These are phyloP conservation scores for Moricandia arvensis DNA, from an alignment of 345 rosid genomes.

Conservation along the genomic window DNA sequence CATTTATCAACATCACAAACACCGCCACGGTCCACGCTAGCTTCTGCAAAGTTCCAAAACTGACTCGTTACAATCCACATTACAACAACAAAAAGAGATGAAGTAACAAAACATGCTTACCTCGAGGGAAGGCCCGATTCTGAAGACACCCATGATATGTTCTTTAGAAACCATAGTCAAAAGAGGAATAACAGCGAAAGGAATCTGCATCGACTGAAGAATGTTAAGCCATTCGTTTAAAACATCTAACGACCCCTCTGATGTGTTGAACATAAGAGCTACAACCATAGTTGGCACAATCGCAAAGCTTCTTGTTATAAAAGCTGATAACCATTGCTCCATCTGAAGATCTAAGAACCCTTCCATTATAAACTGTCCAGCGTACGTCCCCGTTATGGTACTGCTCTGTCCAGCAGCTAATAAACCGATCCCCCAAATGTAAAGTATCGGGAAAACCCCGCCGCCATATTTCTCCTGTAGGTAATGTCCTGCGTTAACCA, in stretches of 20 bases:
- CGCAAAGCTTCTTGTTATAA: conserved; percentile 83
- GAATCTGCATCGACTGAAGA: conserved; percentile 92
- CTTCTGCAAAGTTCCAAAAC: conserved; percentile 42
- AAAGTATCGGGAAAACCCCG: conserved; percentile 75
- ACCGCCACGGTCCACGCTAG: conserved; percentile 90
- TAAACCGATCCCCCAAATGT: conserved; percentile 91
- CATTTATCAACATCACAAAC: conserved; percentile 75
- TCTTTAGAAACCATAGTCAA: conserved; percentile 82
- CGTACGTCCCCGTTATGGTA: conserved; percentile 92
- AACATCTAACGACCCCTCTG: conserved; percentile 76
- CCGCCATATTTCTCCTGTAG: conserved; percentile 82
- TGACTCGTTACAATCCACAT: conserved; percentile 9
- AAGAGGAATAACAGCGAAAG: conserved; percentile 89
- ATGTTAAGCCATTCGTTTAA: conserved; percentile 93
- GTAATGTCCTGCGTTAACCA: conserved; percentile 84
- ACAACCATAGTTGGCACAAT: conserved; percentile 85
- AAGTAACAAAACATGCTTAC: conserved; percentile 30
- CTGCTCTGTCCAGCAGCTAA: conserved; percentile 97
- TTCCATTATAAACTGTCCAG: conserved; percentile 97
- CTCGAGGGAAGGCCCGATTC: conserved; percentile 68
- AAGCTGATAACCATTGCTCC: conserved; percentile 86
- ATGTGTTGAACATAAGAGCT: conserved; percentile 66
- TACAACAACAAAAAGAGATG: not conserved
- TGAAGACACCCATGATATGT: conserved; percentile 83
- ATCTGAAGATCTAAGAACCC: conserved; percentile 84